A percentile compares a stretch with the other conserved stretches of the same genome.
Evolutionary conservation across 148 eudicot genomes (phyloP).

Genomic region (Spergularia bocconei): DNA sequence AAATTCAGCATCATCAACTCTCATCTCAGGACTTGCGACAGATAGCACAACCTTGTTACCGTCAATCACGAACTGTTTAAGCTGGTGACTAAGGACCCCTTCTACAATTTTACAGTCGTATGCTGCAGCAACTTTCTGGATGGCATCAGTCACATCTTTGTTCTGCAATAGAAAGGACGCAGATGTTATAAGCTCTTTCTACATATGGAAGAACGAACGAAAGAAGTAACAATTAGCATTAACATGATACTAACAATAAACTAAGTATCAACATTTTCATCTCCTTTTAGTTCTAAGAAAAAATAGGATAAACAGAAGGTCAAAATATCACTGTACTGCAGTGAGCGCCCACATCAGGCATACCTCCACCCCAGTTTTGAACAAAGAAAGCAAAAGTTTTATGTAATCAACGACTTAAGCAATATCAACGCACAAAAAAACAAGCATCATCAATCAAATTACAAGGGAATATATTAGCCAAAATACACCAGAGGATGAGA

Average conservation of each 20-base stretch:
- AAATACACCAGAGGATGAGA: too few relatives aligned
- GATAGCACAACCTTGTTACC: constrained; percentile 89
- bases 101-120: constrained; percentile 93
- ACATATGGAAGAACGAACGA: background rate
- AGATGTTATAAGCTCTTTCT: background rate
- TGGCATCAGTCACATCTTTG: constrained; percentile 80
- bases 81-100: constrained; percentile 87
- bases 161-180: constrained; percentile 42
- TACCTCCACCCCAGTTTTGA: too few relatives aligned
- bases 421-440: too few relatives aligned
- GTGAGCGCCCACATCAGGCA: too few relatives aligned
- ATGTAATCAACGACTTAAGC: too few relatives aligned
- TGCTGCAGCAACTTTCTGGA: constrained; percentile 92
- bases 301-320: too few relatives aligned
- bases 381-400: too few relatives aligned
- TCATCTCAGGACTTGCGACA: constrained; percentile 62
- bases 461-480: too few relatives aligned
- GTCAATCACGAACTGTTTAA: constrained; percentile 90
- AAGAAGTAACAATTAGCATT: background rate
- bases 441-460: too few relatives aligned
- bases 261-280: too few relatives aligned
- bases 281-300: too few relatives aligned
- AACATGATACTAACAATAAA: background rate
- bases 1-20: constrained; percentile 90
- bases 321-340: too few relatives aligned